A percentile compares a stretch with the other conserved stretches of the same genome.
phyloP scores from a whole-genome alignment of 805 yeast genomes.

The Ogataea wickerhamii region DNA sequence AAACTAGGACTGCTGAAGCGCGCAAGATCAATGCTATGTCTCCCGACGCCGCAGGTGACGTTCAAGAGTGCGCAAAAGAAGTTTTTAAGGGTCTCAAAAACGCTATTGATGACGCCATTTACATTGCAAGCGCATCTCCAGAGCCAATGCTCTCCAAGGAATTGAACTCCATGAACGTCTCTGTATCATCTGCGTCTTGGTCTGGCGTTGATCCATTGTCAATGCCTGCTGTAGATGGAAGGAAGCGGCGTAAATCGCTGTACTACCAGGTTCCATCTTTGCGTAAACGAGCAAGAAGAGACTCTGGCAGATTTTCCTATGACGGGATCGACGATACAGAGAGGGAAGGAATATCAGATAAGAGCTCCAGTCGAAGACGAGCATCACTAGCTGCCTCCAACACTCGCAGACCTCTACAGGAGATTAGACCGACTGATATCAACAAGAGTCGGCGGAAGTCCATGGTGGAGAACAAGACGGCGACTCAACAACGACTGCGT shows the following conservation, averaged over 20 bases:
- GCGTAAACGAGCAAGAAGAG: constrained; percentile 66
- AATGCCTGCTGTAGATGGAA: constrained; percentile 23
- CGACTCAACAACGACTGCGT: constrained; percentile 13
- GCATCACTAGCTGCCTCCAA: constrained; percentile 4
- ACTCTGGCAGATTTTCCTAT: constrained; percentile 47
- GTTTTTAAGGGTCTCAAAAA: background rate
- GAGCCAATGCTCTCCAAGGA: constrained; percentile 21
- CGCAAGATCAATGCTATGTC: background rate
- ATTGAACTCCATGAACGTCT: constrained; percentile 2
- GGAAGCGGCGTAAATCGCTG: constrained; percentile 52
- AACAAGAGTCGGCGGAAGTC: constrained; percentile 10
- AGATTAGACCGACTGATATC: constrained; percentile 8
- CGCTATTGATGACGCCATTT: constrained; percentile 6
- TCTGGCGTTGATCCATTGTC: constrained; percentile 24
- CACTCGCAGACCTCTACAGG: constrained; percentile 9
- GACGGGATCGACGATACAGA: constrained; percentile 7
- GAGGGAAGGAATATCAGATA: constrained; percentile 2
- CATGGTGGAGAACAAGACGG: constrained; percentile 10
- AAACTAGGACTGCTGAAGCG: background rate
- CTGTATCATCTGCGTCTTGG: constrained; percentile 7
- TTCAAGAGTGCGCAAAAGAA: background rate
- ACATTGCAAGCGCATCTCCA: constrained; percentile 19
- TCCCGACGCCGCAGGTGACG: background rate
- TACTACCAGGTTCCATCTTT: constrained; percentile 68
- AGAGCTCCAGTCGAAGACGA: constrained; percentile 3